Base-by-base conservation (phyloP, 495 filamentous ascomycete genomes). In the Cetradonia linearis region DNA sequence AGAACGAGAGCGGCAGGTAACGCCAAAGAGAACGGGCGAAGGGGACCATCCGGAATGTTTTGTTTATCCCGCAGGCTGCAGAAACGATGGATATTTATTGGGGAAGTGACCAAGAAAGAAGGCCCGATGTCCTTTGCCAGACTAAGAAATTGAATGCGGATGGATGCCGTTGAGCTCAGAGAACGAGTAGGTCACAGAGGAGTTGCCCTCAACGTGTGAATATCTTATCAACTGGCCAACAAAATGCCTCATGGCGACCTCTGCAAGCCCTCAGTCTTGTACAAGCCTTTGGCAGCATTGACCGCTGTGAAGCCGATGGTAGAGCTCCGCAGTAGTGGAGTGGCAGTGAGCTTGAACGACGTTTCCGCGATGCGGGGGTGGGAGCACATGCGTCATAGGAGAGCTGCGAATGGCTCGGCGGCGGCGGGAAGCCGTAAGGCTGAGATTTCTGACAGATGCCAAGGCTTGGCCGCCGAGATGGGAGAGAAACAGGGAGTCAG, bases 1-100 rank as follows among this genome's bases (percentile, higher is more conserved):
- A 23, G n/a, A 46, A 36, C 18, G 9, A 30, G 37, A 27, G 25
- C 37, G n/a, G 58, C 28, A 42, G 58, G 37, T 60, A 34, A 55
- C n/a, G 48, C 34, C 36, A 44, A 42, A 42, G 23, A 25, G 23
- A 23, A 34, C 31, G 3, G 2, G 20, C 10, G 13, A 33, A 30
- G 20, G n/a, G 13, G 36, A 38, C 28, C 54, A 44, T 44, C 34
- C 31, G 47, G 28, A 6, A 23, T 3, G 18, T 20, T 34, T 31
- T 33, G 50, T 53, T 53, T 53, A 53, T 53, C 30, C 49, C 28
- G 50, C 31, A 53, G 30, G 18, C 30, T 10, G 28, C 5, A 53
- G 18, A 20, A 53, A n/a, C 33, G n/a, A 18, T 33, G 16, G 33
- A 31, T 20, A 9, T 20, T 53, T n/a, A n/a, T n/a, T n/a, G n/a